A percentile compares a stretch with the other conserved stretches of the same genome.
phyloP scores from a whole-genome alignment of 2,329 filamentous ascomycete genomes.

The Talaromyces sp. region DNA sequence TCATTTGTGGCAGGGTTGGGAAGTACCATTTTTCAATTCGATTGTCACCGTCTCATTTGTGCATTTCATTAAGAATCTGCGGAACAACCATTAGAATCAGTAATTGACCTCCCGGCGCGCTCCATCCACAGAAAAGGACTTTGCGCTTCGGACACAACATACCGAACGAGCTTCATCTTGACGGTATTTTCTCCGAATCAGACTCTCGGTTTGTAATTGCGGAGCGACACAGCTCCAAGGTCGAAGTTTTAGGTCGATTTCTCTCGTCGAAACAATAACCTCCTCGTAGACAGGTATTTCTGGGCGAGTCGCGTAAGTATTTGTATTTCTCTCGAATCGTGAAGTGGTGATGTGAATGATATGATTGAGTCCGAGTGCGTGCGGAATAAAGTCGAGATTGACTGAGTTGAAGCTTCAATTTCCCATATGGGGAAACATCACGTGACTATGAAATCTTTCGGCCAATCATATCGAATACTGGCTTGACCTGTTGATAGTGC shows the following conservation, averaged over 20 bases:
- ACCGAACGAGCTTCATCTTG: conserved; percentile 85
- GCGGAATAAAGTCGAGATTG: background rate
- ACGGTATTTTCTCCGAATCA: background rate
- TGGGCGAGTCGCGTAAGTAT: background rate
- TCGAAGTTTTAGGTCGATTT: background rate
- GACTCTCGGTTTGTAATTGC: background rate
- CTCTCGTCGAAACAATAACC: background rate
- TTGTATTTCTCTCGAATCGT: background rate
- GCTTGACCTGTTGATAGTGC: background rate
- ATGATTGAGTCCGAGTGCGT: background rate
- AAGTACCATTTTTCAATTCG: conserved; percentile 92
- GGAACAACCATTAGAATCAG: conserved; percentile 12
- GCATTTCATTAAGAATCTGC: conserved; percentile 98
- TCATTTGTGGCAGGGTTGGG: too few relatives aligned
- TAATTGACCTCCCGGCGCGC: background rate
- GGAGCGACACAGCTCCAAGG: background rate
- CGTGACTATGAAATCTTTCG: background rate
- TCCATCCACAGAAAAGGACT: background rate
- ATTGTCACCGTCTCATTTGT: conserved; percentile 97
- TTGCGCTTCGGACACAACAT: conserved; percentile 39
- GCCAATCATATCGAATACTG: conserved; percentile 6
- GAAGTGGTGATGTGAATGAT: background rate
- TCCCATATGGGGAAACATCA: background rate
- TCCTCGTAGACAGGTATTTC: background rate
- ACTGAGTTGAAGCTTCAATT: background rate